A percentile compares a stretch with the other conserved stretches of the same genome.
Evolutionary conservation across 306 rosid genomes (phyloP).

Genomic region (Lagenaria siceraria): DNA sequence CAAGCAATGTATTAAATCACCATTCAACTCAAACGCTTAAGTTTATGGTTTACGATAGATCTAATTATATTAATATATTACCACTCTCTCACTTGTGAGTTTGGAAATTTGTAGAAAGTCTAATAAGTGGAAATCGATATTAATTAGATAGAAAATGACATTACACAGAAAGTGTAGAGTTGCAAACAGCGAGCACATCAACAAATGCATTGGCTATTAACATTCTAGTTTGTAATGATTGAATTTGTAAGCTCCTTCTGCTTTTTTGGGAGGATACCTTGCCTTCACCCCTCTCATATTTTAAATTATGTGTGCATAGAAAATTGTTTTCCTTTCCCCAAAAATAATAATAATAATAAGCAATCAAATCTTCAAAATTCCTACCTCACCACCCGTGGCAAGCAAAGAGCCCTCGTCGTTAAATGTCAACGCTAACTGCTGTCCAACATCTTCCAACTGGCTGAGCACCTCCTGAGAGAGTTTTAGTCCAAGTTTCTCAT

Average conservation of each 20-base stretch:
- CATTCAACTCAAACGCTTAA: not conserved
- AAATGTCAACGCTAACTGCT: slow-evolving; percentile 68
- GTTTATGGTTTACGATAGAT: too few species aligned
- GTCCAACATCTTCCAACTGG: slow-evolving; percentile 54
- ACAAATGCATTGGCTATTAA: not conserved
- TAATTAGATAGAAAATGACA: not conserved
- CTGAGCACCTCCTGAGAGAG: slow-evolving; percentile 34
- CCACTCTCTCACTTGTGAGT: not conserved
- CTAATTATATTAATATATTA: too few species aligned
- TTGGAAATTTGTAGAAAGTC: not conserved
- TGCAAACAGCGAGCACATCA: not conserved
- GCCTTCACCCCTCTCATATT: not conserved
- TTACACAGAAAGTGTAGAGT: not conserved
- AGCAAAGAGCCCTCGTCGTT: slow-evolving; percentile 55
- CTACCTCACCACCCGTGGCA: slow-evolving; percentile 89
- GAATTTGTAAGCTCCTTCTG: not conserved
- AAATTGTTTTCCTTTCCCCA: not conserved
- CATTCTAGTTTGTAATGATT: not conserved
- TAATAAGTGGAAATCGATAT: not conserved
- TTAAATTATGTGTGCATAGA: not conserved
- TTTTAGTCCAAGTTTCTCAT: slow-evolving; percentile 31
- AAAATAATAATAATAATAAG: not conserved
- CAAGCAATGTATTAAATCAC: not conserved
- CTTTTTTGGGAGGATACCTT: not conserved
- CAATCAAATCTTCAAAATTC: slow-evolving; percentile 11